Conservation (phyloP, 441 rosid species). For the Gossypium gossypioides region DNA sequence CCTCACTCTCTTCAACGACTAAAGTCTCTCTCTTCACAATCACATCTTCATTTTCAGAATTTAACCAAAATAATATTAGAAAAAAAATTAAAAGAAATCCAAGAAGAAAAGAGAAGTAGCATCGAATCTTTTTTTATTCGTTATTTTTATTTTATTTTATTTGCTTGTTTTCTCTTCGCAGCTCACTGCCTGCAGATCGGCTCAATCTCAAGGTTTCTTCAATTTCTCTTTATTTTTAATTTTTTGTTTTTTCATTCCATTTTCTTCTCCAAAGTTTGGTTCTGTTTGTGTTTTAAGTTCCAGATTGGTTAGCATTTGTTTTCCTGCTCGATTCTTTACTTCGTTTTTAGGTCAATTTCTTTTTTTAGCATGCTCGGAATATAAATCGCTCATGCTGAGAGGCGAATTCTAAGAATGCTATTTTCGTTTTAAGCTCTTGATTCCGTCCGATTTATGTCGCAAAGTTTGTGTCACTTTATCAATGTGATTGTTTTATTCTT, state of each 20-base stretch:
- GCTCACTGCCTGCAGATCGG: slow-evolving; percentile 30
- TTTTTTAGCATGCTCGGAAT: not conserved
- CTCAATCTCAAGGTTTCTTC: slow-evolving; percentile 21
- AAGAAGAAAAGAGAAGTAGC: not conserved
- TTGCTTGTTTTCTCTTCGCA: slow-evolving; percentile 15
- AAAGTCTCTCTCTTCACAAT: not conserved
- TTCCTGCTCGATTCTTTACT: not conserved
- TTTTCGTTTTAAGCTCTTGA: not conserved
- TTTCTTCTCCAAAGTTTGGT: not conserved
- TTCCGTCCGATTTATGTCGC: not conserved
- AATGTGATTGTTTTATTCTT: not conserved
- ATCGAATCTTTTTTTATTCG: not conserved
- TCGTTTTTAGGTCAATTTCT: not conserved
- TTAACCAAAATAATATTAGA: not conserved
- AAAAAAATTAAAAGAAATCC: not conserved
- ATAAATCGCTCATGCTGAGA: not conserved
- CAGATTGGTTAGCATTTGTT: not conserved
- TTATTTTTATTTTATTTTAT: not conserved
- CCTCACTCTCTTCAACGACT: not conserved
- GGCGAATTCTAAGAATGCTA: not conserved
- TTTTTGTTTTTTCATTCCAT: not conserved
- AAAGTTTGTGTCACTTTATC: not conserved
- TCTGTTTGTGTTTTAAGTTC: not conserved
- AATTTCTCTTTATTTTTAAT: not conserved
- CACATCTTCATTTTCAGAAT: not conserved